phyloP scores from a whole-genome alignment of 2,329 filamentous ascomycete species.

The Alternaria angustiovoidea region DNA sequence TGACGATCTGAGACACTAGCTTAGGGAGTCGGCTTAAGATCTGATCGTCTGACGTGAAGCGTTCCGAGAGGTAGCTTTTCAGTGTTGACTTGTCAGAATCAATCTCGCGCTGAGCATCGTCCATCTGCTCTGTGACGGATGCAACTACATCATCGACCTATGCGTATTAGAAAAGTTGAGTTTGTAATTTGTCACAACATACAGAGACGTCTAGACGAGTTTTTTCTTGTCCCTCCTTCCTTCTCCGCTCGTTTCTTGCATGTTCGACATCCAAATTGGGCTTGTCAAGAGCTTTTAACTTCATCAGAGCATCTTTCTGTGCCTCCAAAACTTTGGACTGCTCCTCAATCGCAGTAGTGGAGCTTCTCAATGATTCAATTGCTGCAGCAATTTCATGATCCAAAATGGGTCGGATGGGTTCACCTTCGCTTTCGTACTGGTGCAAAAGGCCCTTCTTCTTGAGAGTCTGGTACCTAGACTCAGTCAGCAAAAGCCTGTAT shows the following conservation, averaged over 20 bases:
- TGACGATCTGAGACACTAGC: slow-evolving; percentile 67
- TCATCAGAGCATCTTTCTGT: slow-evolving; percentile 69
- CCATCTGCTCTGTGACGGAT: slow-evolving; percentile 45
- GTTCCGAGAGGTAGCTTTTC: slow-evolving; percentile 58
- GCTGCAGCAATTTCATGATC: slow-evolving; percentile 69
- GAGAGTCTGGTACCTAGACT: slow-evolving; percentile 42
- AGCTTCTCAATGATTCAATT: slow-evolving; percentile 69
- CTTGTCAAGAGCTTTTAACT: slow-evolving; percentile 59
- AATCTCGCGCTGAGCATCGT: slow-evolving; percentile 57
- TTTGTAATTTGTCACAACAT: neutral
- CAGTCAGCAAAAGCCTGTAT: neutral
- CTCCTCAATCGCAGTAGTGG: slow-evolving; percentile 69
- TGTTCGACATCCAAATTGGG: slow-evolving; percentile 51
- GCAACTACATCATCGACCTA: slow-evolving; percentile 45
- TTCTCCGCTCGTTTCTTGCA: slow-evolving; percentile 49
- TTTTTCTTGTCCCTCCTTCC: slow-evolving; percentile 51
- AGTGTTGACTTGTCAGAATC: slow-evolving; percentile 57
- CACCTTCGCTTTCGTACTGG: slow-evolving; percentile 42
- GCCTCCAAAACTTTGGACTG: slow-evolving; percentile 69
- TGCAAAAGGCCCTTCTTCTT: slow-evolving; percentile 44
- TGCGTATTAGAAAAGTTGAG: slow-evolving; percentile 1
- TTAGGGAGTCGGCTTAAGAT: slow-evolving; percentile 72
- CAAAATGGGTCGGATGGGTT: slow-evolving; percentile 57
- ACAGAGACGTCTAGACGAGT: slow-evolving; percentile 53
- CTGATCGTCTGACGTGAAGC: slow-evolving; percentile 70